Evolutionary conservation across 148 eudicot species (phyloP).

Genomic region (Euryodendron excelsum): DNA sequence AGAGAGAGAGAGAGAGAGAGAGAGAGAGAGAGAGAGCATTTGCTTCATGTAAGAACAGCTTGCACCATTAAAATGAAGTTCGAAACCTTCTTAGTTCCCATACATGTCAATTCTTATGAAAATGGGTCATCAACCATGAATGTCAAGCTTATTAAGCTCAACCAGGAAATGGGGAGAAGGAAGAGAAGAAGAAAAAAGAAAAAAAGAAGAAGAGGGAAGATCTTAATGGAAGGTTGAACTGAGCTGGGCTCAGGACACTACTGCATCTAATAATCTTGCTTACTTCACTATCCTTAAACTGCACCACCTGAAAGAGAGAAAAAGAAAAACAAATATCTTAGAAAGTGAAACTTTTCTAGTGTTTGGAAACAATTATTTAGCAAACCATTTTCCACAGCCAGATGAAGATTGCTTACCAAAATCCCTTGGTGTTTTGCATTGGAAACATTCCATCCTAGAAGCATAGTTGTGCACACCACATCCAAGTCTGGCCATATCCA

Average conservation of each 20-base stretch:
- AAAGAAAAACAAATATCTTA: background rate
- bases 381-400: background rate
- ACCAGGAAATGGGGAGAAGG: background rate
- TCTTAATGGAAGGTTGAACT: background rate
- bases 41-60: conserved; percentile 15
- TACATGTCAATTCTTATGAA: conserved; percentile 21
- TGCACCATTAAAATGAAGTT: conserved; percentile 13
- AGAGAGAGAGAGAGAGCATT: background rate
- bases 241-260: background rate
- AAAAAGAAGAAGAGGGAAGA: background rate
- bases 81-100: conserved; percentile 6
- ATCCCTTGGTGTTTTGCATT: conserved; percentile 58
- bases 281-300: conserved; percentile 11
- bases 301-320: conserved; percentile 24
- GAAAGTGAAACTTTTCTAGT: background rate
- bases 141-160: conserved; percentile 6
- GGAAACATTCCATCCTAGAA: conserved; percentile 61
- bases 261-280: background rate
- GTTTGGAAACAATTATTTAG: background rate
- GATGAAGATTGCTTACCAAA: conserved; percentile 40
- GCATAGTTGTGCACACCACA: conserved; percentile 88
- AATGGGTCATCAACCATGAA: conserved; percentile 10
- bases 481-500: conserved; percentile 41
- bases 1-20: background rate
- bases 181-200: background rate